Base-by-base conservation (phyloP, 202 grass and related monocot genomes). In the Zoysia matrella region DNA sequence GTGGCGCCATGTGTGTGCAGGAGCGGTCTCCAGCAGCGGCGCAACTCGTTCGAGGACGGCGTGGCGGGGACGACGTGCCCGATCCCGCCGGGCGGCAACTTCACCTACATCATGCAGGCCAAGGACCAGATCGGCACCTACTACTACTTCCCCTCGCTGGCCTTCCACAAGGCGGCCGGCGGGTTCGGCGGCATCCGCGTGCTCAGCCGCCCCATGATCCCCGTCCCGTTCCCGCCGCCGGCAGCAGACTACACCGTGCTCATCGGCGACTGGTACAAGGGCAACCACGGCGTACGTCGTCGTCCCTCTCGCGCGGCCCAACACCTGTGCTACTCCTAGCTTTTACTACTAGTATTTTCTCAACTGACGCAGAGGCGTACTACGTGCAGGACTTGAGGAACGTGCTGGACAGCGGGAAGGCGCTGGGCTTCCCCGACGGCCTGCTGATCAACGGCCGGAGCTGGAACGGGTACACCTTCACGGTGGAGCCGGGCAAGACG, bases 41-140 rank as follows among this genome's bases (percentile, higher is more conserved):
- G 90, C 80, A 98, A 85, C 82, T 98, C 95, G 60, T 98, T 84
- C 72, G 83, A 95, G 83, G 95, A 98, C 41, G 95, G 95, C 7
- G 90, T 98, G 30, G 90, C 74, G 12, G 95, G 95, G 0, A 98
- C 95, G 77, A 98, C 90, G 60, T 98, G 95, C 88, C 95, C 95
- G 7, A 98, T 98, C 62, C 95, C 92, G 2, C 86, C 95, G 1
- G 88, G 92, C 36, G 46, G 9, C 71, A 98, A 98, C 86, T 95
- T 98, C 86, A 98, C 92, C 45, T 98, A 95, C 80, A 81, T 85
- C 73, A 77, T 95, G 56, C 95, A 98, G 88, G 75, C 69, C 18
- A 98, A 98, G 85, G 95, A 98, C 78, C 95, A 98, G 88, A 98
- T 98, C 42, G 95, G 95, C 72, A 93, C 86, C 62, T 98, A 91